Conservation (phyloP, 129 eudicot species). For the Saussurea involucrata region DNA sequence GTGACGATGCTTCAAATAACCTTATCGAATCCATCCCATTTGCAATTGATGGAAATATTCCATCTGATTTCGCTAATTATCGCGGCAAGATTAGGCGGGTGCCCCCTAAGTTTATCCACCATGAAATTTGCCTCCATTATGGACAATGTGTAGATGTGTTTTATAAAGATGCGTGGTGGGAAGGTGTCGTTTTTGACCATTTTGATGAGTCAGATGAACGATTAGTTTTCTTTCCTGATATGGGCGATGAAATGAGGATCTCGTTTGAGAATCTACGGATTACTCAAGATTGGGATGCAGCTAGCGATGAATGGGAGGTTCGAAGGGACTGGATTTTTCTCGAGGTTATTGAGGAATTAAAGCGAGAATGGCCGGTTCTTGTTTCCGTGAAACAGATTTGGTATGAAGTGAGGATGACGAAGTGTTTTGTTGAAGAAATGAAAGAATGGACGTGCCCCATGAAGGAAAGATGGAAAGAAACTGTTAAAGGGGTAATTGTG, state of each 20-base stretch:
- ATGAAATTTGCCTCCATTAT: slow-evolving; percentile 29
- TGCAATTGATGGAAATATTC: slow-evolving; percentile 45
- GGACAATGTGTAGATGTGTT: slow-evolving; percentile 82
- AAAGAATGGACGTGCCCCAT: slow-evolving; percentile 65
- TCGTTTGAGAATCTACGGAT: slow-evolving; percentile 36
- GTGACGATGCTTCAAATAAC: slow-evolving; percentile 29
- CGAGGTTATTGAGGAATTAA: slow-evolving; percentile 51
- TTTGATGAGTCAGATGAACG: slow-evolving; percentile 38
- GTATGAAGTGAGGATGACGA: slow-evolving; percentile 66
- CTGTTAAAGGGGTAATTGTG: slow-evolving; percentile 38
- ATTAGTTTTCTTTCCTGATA: slow-evolving; percentile 76
- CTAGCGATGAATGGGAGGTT: slow-evolving; percentile 49
- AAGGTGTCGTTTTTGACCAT: slow-evolving; percentile 79
- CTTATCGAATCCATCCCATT: slow-evolving; percentile 44
- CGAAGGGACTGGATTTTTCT: slow-evolving; percentile 78
- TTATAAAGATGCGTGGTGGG: slow-evolving; percentile 89
- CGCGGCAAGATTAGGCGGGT: slow-evolving; percentile 66
- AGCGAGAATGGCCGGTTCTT: slow-evolving; percentile 41
- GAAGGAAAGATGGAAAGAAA: slow-evolving; percentile 48
- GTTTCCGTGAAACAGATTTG: slow-evolving; percentile 77
- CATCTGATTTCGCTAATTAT: slow-evolving; percentile 24
- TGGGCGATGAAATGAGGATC: slow-evolving; percentile 61
- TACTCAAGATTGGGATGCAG: slow-evolving; percentile 77
- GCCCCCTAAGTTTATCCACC: slow-evolving; percentile 30
- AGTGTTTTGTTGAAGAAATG: slow-evolving; percentile 34